These are phyloP conservation scores for Trichocomaceae sp. DNA, from an alignment of 2,329 filamentous ascomycete species.

Conservation along the genomic window DNA sequence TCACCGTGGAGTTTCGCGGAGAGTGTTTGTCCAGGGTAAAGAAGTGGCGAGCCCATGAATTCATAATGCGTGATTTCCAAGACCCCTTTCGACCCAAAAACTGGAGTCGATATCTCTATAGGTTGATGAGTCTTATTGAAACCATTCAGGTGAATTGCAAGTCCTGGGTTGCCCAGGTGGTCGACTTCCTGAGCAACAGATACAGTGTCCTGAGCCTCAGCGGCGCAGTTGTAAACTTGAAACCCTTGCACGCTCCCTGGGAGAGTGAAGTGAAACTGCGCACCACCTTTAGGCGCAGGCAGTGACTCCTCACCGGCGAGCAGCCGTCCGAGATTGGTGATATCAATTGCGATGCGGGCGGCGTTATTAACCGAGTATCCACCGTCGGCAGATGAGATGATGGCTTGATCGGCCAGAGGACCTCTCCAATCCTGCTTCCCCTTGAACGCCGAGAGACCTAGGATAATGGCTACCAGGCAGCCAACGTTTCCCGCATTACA, in stretches of 20 bases:
- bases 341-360: background rate
- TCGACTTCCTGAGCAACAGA: background rate
- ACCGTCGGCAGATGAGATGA: background rate
- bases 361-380: background rate
- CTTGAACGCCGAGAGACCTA: background rate
- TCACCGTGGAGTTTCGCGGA: too few species aligned
- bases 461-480: background rate
- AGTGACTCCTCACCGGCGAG: background rate
- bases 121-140: too few species aligned
- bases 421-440: background rate
- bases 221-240: too few species aligned
- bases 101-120: too few species aligned
- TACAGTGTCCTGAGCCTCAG: background rate
- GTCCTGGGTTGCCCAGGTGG: background rate
- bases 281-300: background rate
- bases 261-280: background rate
- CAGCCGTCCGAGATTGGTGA: background rate
- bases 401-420: background rate
- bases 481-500: background rate
- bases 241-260: background rate
- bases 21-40: too few species aligned
- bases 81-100: too few species aligned
- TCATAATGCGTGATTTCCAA: too few species aligned
- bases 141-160: too few species aligned
- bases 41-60: too few species aligned